Evolutionary conservation across 2,329 filamentous ascomycete species (phyloP).

Genomic region (Acephala macrosclerotiorum): DNA sequence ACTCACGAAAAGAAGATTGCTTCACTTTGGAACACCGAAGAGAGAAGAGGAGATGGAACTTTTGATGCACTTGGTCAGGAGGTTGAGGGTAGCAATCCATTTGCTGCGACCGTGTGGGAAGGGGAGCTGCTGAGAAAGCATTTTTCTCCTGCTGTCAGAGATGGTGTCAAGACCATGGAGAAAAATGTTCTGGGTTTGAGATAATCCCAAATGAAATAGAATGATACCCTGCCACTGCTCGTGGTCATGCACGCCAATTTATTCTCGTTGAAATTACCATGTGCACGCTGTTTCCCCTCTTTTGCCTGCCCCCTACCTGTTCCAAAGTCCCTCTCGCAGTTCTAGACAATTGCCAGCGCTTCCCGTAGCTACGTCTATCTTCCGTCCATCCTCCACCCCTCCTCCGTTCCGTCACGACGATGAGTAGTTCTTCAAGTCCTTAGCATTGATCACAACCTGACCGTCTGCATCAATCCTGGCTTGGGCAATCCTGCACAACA

Average conservation of each 20-base stretch:
- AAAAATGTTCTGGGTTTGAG: slow-evolving; percentile 55
- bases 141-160: slow-evolving; percentile 85
- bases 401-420: neutral
- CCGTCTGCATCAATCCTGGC: slow-evolving; percentile 30
- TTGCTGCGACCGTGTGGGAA: slow-evolving; percentile 91
- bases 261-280: neutral
- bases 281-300: neutral
- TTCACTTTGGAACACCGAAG: slow-evolving; percentile 93
- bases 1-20: slow-evolving; percentile 83
- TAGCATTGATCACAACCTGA: slow-evolving; percentile 26
- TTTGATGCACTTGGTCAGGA: slow-evolving; percentile 78
- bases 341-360: no score
- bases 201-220: slow-evolving; percentile 23
- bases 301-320: no score
- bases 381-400: neutral
- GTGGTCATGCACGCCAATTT: no score
- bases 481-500: slow-evolving; percentile 32
- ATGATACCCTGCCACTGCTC: neutral
- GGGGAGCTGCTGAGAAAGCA: slow-evolving; percentile 86
- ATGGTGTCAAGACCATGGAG: slow-evolving; percentile 74
- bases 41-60: slow-evolving; percentile 87
- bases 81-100: slow-evolving; percentile 88
- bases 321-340: neutral
- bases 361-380: neutral
- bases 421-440: neutral